phyloP scores from a whole-genome alignment of 2,329 filamentous ascomycete species.

The Penicillium sp. region DNA sequence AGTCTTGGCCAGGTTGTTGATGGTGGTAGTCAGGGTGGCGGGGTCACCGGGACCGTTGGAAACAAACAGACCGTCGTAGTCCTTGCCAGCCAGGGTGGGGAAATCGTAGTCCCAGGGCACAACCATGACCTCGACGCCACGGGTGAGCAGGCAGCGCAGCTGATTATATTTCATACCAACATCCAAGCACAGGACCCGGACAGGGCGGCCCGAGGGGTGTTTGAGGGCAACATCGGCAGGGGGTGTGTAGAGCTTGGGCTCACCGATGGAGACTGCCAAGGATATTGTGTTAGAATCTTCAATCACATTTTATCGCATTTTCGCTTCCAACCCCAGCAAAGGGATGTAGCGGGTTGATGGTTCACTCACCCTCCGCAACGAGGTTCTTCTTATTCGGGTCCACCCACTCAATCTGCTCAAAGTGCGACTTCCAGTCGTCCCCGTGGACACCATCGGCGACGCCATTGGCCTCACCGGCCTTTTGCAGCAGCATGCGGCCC shows the following conservation, averaged over 20 bases:
- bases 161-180: conserved; percentile 99
- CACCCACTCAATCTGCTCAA: conserved; percentile 82
- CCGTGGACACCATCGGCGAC: conserved; percentile 46
- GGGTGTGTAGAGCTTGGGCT: conserved; percentile 79
- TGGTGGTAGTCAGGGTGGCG: conserved; percentile 74
- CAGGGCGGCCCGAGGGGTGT: conserved; percentile 82
- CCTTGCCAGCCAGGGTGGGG: conserved; percentile 69
- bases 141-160: conserved; percentile 84
- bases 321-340: too few relatives aligned
- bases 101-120: conserved; percentile 98
- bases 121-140: conserved; percentile 90
- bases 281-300: conserved; percentile 25
- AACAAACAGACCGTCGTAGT: conserved; percentile 96
- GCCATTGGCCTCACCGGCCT: conserved; percentile 47
- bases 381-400: conserved; percentile 93
- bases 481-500: conserved; percentile 80
- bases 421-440: conserved; percentile 59
- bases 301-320: conserved; percentile 31
- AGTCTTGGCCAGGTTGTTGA: conserved; percentile 75
- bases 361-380: conserved; percentile 81
- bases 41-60: conserved; percentile 98
- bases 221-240: conserved; percentile 69
- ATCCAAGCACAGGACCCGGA: conserved; percentile 90
- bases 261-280: conserved; percentile 77
- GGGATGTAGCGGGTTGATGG: not conserved